Evolutionary conservation across 2,329 filamentous ascomycete genomes (phyloP).

Genomic region (Trichoderma aggressivum): DNA sequence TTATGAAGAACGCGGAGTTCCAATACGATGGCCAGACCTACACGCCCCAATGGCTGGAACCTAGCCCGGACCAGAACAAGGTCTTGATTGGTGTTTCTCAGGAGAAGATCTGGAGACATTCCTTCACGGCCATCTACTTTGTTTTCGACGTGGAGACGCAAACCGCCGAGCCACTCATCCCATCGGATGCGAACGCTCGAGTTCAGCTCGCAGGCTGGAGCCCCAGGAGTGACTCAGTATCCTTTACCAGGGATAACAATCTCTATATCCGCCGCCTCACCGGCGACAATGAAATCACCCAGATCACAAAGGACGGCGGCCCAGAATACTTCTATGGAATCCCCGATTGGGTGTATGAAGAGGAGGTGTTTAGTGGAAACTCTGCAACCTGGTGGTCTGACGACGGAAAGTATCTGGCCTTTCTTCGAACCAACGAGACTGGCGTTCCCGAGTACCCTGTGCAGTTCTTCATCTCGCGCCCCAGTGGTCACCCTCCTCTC

Average conservation of each 20-base stretch:
- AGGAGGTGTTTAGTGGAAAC: constrained; percentile 63
- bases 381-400: constrained; percentile 94
- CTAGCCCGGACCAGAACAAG: constrained; percentile 80
- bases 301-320: constrained; percentile 84
- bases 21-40: constrained; percentile 54
- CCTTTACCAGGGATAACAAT: constrained; percentile 91
- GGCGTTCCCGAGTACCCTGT: constrained; percentile 87
- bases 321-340: constrained; percentile 90
- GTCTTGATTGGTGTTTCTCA: constrained; percentile 75
- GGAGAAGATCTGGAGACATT: constrained; percentile 84
- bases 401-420: constrained; percentile 85
- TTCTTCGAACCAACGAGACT: constrained; percentile 90
- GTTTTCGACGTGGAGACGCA: constrained; percentile 86
- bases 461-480: constrained; percentile 86
- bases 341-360: constrained; percentile 95
- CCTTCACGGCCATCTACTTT: constrained; percentile 82
- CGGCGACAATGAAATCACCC: constrained; percentile 54
- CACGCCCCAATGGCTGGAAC: constrained; percentile 60
- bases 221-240: constrained; percentile 77
- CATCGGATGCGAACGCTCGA: constrained; percentile 57
- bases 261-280: constrained; percentile 69
- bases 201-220: constrained; percentile 90
- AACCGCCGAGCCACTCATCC: constrained; percentile 71
- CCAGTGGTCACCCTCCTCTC: constrained; percentile 67
- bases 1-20: constrained; percentile 72